phyloP scores from a whole-genome alignment of 805 yeast genomes.

The Yarrowia porcina region DNA sequence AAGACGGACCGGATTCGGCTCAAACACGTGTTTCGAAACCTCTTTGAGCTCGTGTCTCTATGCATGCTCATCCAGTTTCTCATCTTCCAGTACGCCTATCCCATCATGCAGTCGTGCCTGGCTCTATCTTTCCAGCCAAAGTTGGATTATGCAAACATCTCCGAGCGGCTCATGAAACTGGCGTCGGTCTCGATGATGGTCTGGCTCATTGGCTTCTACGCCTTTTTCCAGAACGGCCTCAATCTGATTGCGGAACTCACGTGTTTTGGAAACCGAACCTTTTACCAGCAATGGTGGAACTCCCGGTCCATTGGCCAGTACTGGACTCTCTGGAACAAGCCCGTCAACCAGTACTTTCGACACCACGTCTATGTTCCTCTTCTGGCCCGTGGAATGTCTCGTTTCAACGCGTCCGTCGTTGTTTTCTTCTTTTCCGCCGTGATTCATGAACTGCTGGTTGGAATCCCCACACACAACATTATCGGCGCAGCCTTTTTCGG shows the following conservation, averaged over 20 bases:
- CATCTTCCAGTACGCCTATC: conserved; percentile 44
- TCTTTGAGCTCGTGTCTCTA: conserved; percentile 41
- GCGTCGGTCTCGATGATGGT: conserved; percentile 43
- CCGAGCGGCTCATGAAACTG: conserved; percentile 42
- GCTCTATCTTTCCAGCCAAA: conserved; percentile 13
- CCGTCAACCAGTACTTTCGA: conserved; percentile 44
- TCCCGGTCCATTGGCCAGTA: conserved; percentile 48
- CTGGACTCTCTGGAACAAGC: conserved; percentile 49
- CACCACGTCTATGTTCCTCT: conserved; percentile 46
- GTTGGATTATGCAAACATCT: conserved; percentile 31
- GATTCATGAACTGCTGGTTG: conserved; percentile 47
- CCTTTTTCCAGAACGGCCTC: conserved; percentile 44
- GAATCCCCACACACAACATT: conserved; percentile 47
- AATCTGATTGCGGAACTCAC: conserved; percentile 47
- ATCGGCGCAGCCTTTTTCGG: conserved; percentile 47
- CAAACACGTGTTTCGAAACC: conserved; percentile 38
- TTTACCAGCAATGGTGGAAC: conserved; percentile 52
- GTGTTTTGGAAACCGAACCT: conserved; percentile 46
- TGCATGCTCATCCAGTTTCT: conserved; percentile 40
- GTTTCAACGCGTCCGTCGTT: conserved; percentile 37
- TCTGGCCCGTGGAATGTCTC: conserved; percentile 38
- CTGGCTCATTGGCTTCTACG: conserved; percentile 46
- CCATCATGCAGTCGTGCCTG: conserved; percentile 42
- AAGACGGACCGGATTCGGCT: conserved; percentile 37
- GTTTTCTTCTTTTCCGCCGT: conserved; percentile 47